Conservation (phyloP, 305 asterid species). For the Ilex paraguariensis region DNA sequence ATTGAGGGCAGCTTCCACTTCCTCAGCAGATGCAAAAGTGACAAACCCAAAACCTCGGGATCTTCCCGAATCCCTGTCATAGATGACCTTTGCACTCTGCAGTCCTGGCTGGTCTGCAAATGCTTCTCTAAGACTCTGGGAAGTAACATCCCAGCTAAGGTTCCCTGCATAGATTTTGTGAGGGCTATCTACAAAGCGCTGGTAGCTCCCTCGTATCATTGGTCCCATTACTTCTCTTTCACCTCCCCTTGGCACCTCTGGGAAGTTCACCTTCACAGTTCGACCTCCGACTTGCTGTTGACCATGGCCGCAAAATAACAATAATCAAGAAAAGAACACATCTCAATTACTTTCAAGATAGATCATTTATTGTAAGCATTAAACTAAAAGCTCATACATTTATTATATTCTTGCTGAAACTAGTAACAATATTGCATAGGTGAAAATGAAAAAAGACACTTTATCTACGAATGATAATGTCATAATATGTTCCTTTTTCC, state of each 20-base stretch:
- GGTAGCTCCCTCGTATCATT: constrained; percentile 58
- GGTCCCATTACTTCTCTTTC: constrained; percentile 77
- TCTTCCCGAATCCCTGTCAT: constrained; percentile 64
- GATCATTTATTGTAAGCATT: too few species aligned
- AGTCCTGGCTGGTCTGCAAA: constrained; percentile 70
- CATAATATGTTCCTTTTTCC: too few species aligned
- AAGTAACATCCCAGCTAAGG: constrained; percentile 76
- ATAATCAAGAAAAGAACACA: not conserved
- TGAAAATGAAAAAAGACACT: too few species aligned
- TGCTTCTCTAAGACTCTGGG: constrained; percentile 65
- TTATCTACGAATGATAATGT: too few species aligned
- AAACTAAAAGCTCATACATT: too few species aligned
- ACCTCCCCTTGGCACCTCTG: constrained; percentile 95
- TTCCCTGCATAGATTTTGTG: constrained; percentile 79
- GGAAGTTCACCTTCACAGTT: constrained; percentile 80
- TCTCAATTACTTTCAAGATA: not conserved
- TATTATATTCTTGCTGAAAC: too few species aligned
- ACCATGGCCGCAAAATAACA: not conserved
- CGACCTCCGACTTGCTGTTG: constrained; percentile 85
- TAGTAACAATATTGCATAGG: too few species aligned
- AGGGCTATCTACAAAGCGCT: constrained; percentile 75
- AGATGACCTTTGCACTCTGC: constrained; percentile 76
- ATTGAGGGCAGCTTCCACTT: constrained; percentile 52
- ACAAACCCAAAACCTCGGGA: constrained; percentile 90
- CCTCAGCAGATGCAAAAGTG: constrained; percentile 64